Evolutionary conservation across 257 asterid species (phyloP).

Genomic region (Parsonsia alboflavescens): DNA sequence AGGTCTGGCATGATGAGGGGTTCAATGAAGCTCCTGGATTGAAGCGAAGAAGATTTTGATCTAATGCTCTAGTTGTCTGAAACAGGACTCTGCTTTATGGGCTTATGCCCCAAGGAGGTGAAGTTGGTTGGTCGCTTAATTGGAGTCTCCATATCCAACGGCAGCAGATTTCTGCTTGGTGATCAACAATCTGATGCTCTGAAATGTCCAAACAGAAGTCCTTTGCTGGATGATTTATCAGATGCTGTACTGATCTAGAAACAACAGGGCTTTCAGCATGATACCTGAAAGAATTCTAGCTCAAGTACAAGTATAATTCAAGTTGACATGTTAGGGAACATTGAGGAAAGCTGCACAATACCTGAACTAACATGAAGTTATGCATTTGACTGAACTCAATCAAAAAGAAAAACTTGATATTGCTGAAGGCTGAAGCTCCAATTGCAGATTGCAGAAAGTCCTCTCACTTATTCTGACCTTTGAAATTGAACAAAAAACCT

Average conservation of each 20-base stretch:
- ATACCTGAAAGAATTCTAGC: not conserved
- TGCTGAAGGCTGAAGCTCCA: too few species aligned
- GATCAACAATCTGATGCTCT: not conserved
- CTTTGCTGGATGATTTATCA: not conserved
- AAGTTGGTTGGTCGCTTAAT: not conserved
- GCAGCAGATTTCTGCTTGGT: not conserved
- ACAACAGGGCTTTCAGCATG: not conserved
- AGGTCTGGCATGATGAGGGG: slow-evolving; percentile 66
- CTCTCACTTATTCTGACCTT: too few species aligned
- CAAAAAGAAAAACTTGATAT: not conserved
- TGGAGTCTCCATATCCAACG: not conserved
- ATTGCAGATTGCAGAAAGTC: too few species aligned
- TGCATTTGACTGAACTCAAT: not conserved
- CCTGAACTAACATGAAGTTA: not conserved
- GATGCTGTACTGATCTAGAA: not conserved
- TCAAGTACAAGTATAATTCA: not conserved
- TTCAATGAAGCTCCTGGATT: slow-evolving; percentile 44
- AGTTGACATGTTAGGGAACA: not conserved
- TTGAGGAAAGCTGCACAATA: not conserved
- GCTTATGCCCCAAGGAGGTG: not conserved
- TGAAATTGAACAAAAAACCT: too few species aligned
- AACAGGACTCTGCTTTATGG: not conserved
- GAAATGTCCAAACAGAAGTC: not conserved
- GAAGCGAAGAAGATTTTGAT: slow-evolving; percentile 79
- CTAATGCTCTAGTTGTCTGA: not conserved